A percentile compares a stretch with the other conserved stretches of the same genome.
Evolutionary conservation across 257 asterid genomes (phyloP).

Genomic region (Primulina tabacum): DNA sequence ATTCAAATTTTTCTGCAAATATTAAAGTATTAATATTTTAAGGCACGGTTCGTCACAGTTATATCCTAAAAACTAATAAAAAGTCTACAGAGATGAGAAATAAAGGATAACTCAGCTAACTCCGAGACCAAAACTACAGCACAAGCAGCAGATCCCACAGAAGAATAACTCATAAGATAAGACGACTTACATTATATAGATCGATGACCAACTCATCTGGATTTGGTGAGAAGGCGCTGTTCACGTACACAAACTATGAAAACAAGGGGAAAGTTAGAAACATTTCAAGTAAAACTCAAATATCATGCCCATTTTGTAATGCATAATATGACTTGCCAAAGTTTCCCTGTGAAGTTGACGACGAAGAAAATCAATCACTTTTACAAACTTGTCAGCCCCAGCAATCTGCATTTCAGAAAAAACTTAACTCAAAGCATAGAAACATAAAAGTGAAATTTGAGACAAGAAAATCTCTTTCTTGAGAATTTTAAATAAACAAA

Average conservation of each 20-base stretch:
- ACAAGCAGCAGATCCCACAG: slow-evolving; percentile 1
- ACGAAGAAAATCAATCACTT: slow-evolving; percentile 88
- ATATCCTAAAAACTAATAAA: not conserved
- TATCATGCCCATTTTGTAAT: slow-evolving; percentile 1
- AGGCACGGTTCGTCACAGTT: no score
- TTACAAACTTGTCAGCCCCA: slow-evolving; percentile 81
- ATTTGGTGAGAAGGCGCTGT: slow-evolving; percentile 96
- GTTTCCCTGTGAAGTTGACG: slow-evolving; percentile 96
- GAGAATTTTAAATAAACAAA: not conserved
- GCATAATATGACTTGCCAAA: slow-evolving; percentile 42
- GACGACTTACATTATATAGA: slow-evolving; percentile 68
- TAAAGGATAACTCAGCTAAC: not conserved
- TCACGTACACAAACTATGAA: slow-evolving; percentile 83
- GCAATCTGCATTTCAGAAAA: slow-evolving; percentile 50
- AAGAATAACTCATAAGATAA: slow-evolving; percentile 10
- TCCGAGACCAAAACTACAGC: not conserved
- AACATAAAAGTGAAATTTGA: not conserved
- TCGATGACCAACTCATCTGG: slow-evolving; percentile 85
- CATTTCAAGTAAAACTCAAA: slow-evolving; percentile 6
- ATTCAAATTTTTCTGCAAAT: no score
- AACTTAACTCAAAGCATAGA: slow-evolving; percentile 1
- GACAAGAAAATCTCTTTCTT: not conserved
- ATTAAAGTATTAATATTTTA: no score
- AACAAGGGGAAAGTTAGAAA: slow-evolving; percentile 23
- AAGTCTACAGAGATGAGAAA: not conserved